A percentile compares a stretch with the other conserved stretches of the same genome.
Evolutionary conservation across 2,329 filamentous ascomycete genomes (phyloP).

Genomic region (Sphaceloma murrayae): DNA sequence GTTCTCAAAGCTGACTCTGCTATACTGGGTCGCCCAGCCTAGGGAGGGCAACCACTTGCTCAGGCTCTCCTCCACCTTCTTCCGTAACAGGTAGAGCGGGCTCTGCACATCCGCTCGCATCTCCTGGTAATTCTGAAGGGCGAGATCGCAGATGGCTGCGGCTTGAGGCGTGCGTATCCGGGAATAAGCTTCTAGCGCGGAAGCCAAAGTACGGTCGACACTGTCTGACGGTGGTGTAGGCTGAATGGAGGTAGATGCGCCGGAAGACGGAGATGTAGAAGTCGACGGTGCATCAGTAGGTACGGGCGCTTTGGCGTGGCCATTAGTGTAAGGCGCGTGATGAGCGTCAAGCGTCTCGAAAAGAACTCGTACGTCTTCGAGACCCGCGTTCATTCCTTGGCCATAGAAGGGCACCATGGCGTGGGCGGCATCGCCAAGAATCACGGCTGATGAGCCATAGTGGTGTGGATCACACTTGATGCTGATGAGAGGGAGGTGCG

Average conservation of each 20-base stretch:
- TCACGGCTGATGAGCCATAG: constrained; percentile 64
- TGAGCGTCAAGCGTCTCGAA: constrained; percentile 73
- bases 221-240: constrained; percentile 15
- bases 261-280: constrained; percentile 3
- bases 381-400: constrained; percentile 92
- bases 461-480: constrained; percentile 91
- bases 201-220: constrained; percentile 24
- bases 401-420: constrained; percentile 99
- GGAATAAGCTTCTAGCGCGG: constrained; percentile 65
- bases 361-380: constrained; percentile 85
- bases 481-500: constrained; percentile 83
- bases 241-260: neutral
- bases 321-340: constrained; percentile 32
- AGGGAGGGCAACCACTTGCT: constrained; percentile 64
- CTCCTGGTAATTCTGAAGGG: constrained; percentile 82
- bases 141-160: constrained; percentile 84
- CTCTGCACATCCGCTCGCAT: constrained; percentile 83
- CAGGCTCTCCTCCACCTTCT: constrained; percentile 75
- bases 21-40: constrained; percentile 90
- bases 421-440: constrained; percentile 88
- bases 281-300: neutral
- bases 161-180: constrained; percentile 64
- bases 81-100: constrained; percentile 67
- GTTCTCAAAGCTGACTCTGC: constrained; percentile 85
- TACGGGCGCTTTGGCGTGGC: neutral